phyloP scores from a whole-genome alignment of 805 yeast genomes.

The Metschnikowia gelsemii region DNA sequence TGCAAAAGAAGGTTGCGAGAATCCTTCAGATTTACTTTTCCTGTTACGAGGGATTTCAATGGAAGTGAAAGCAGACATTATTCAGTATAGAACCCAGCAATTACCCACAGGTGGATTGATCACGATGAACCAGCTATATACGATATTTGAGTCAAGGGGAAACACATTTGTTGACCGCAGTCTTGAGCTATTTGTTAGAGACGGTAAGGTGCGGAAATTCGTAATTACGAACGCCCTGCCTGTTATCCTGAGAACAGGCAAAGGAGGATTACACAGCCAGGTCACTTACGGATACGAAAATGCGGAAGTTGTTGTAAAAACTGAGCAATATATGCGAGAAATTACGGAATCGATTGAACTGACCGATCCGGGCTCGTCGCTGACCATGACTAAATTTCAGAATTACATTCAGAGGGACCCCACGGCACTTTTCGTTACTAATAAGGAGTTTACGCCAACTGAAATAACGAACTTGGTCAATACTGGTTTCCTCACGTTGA shows the following conservation, averaged over 20 bases:
- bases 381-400: constrained; percentile 25
- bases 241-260: constrained; percentile 41
- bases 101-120: constrained; percentile 40
- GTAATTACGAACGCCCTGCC: constrained; percentile 47
- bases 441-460: constrained; percentile 25
- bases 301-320: constrained; percentile 36
- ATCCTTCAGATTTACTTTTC: constrained; percentile 32
- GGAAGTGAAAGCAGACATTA: constrained; percentile 36
- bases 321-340: constrained; percentile 24
- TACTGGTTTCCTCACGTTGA: constrained; percentile 45
- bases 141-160: constrained; percentile 45
- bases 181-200: constrained; percentile 37
- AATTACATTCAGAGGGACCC: constrained; percentile 26
- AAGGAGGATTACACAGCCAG: constrained; percentile 16
- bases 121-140: constrained; percentile 48
- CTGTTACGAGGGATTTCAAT: constrained; percentile 35
- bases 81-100: constrained; percentile 32
- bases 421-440: constrained; percentile 28
- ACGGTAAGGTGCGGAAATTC: constrained; percentile 39
- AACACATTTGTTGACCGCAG: constrained; percentile 50
- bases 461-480: constrained; percentile 35
- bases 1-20: constrained; percentile 11
- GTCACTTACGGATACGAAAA: constrained; percentile 45
- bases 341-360: constrained; percentile 18
- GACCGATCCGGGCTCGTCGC: constrained; percentile 10